These are phyloP conservation scores for Grigorovia jiainica DNA, from an alignment of 805 yeast species.

Conservation along the genomic window DNA sequence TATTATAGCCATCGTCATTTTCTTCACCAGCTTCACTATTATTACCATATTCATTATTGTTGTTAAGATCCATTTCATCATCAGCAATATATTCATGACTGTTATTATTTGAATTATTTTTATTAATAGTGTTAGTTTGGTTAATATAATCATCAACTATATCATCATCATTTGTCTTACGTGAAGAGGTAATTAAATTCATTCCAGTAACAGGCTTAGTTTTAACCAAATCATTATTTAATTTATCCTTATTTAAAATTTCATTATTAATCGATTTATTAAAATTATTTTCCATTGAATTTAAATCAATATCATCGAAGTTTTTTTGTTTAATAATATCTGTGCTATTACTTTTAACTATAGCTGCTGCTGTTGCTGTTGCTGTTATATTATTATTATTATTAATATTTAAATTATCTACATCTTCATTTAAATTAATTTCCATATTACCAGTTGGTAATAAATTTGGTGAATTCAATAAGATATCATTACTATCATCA, in stretches of 20 bases:
- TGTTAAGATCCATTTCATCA: not conserved
- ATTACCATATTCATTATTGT: not conserved
- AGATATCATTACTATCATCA: not conserved
- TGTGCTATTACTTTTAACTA: no score
- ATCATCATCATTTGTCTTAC: no score
- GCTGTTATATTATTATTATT: not conserved
- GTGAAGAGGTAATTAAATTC: no score
- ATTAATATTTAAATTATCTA: not conserved
- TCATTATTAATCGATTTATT: no score
- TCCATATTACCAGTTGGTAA: not conserved
- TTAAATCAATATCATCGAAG: no score
- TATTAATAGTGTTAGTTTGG: slow-evolving; percentile 1
- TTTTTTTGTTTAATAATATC: no score
- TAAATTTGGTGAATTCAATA: not conserved
- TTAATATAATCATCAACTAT: not conserved
- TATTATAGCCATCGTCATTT: slow-evolving; percentile 11
- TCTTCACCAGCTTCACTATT: not conserved
- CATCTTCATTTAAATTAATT: not conserved
- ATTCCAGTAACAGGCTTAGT: no score
- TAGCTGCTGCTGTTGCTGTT: no score
- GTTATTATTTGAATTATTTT: slow-evolving; percentile 1
- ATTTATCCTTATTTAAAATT: no score
- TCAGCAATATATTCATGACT: not conserved
- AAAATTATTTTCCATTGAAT: no score
- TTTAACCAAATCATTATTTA: no score